Evolutionary conservation across 306 rosid species (phyloP).

Genomic region (Gastrolobium bilobum): DNA sequence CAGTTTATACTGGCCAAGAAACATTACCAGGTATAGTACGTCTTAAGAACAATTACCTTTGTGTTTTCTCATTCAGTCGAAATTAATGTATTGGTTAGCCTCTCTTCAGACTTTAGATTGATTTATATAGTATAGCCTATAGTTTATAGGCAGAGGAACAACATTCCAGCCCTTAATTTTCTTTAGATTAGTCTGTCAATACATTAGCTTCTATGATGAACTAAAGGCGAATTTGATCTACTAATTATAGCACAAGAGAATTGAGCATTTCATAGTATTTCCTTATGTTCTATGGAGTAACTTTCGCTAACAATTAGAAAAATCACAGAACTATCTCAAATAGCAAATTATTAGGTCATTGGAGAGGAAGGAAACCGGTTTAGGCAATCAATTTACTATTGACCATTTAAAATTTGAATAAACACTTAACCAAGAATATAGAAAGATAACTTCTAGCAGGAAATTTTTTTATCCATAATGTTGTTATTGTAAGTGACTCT

Average conservation of each 20-base stretch:
- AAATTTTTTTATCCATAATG: neutral
- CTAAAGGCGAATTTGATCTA: neutral
- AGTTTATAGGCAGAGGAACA: neutral
- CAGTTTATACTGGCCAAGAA: neutral
- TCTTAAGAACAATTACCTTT: neutral
- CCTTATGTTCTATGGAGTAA: neutral
- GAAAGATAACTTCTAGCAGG: neutral
- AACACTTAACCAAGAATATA: neutral
- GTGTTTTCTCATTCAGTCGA: neutral
- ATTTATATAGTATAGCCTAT: neutral
- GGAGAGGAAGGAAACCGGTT: constrained; percentile 4
- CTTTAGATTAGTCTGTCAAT: neutral
- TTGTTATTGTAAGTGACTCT: neutral
- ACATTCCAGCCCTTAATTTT: constrained; percentile 1
- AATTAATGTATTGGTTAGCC: constrained; percentile 21
- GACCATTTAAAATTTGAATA: neutral
- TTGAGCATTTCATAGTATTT: neutral
- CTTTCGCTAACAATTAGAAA: neutral
- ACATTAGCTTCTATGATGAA: constrained; percentile 6
- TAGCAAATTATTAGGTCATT: neutral
- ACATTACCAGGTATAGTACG: neutral
- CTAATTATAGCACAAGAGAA: neutral
- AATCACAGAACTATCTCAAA: constrained; percentile 2
- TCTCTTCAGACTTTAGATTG: constrained; percentile 23
- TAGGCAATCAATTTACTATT: neutral